Evolutionary conservation across 192 early-diverging fungal species (phyloP), one percentile per base, ranked within the genome.

Genomic region (Borealophlyctis nickersoniae): DNA sequence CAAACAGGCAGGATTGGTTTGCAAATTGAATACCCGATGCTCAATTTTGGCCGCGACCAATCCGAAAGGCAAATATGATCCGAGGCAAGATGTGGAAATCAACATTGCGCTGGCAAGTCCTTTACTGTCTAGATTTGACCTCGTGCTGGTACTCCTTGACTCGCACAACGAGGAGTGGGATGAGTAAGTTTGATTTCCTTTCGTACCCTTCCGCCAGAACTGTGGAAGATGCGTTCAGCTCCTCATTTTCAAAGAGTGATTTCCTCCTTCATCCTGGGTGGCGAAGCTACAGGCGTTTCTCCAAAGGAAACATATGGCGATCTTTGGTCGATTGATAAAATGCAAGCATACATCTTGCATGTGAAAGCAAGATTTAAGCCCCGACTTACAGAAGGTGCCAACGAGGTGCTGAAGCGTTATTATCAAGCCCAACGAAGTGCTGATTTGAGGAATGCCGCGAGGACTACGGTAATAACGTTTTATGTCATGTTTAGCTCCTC

Each of bases 1-100:
- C n/a, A n/a, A n/a, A n/a, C n/a, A n/a, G n/a, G 77, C 77, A n/a
- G 80, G 90, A 4, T 81, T 91, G 49, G 89, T 91, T n/a, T 89
- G 88, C 66, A 88, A 86, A 57, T 76, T 91, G 35, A 88, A 89
- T 49, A 85, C 89, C 0, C 74, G 90, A 11, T 91, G 90, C 66
- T 81, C 90, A 2, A 86, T 91, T n/a, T 72, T 91, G 36, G 90
- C 90, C 0, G 89, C 90, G 0, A 89, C 88, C 29, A 91, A 91
- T 56, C 89, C 90, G 13, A 85, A 84, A 32, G 88, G 89, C 30
- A 82, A 82, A 32, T 91, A 89, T 64, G 89, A 91, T 54, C 72
- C 75, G 0, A 53, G 70, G 0, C 80, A 86, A 52, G 71, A 74
- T 5, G 67, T 91, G 32, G 66, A 82, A 19, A 75, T 91, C 58